Evolutionary conservation across 2,329 filamentous ascomycete genomes (phyloP).

Genomic region (Sporothrix globosa): DNA sequence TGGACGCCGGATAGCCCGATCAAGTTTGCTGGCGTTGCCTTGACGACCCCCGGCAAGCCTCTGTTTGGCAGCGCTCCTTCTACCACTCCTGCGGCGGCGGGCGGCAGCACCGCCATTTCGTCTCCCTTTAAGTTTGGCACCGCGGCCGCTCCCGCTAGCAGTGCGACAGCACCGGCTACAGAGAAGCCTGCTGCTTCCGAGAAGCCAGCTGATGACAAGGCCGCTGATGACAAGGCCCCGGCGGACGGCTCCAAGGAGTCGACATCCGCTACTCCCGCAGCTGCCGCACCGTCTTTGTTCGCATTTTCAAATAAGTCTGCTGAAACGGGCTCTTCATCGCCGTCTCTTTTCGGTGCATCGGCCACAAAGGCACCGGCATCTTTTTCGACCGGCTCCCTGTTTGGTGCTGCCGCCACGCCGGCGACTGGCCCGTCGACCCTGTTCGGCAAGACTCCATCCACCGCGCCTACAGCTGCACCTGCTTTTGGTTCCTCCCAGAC

Average conservation of each 20-base stretch:
- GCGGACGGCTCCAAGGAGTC: neutral
- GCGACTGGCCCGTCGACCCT: constrained; percentile 11
- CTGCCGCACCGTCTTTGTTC: constrained; percentile 23
- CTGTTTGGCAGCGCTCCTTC: constrained; percentile 33
- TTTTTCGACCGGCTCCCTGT: neutral
- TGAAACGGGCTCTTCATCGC: constrained; percentile 26
- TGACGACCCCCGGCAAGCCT: constrained; percentile 30
- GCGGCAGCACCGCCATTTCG: neutral
- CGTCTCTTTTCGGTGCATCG: constrained; percentile 26
- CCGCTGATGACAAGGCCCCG: neutral
- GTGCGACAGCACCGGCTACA: neutral
- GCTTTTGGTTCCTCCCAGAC: constrained; percentile 25
- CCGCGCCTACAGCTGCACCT: constrained; percentile 11
- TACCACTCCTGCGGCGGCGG: neutral
- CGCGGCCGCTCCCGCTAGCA: constrained; percentile 15
- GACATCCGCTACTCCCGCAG: neutral
- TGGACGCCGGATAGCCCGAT: constrained; percentile 58
- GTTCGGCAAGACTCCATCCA: constrained; percentile 20
- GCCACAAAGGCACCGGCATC: neutral
- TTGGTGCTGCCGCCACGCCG: constrained; percentile 7
- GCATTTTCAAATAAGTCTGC: constrained; percentile 27
- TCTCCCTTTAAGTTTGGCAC: constrained; percentile 32
- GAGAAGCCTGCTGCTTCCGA: constrained; percentile 6
- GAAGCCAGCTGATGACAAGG: constrained; percentile 2
- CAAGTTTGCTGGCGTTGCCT: constrained; percentile 51